Conservation (phyloP, 129 eudicot genomes). For the Tanacetum coccineum region DNA sequence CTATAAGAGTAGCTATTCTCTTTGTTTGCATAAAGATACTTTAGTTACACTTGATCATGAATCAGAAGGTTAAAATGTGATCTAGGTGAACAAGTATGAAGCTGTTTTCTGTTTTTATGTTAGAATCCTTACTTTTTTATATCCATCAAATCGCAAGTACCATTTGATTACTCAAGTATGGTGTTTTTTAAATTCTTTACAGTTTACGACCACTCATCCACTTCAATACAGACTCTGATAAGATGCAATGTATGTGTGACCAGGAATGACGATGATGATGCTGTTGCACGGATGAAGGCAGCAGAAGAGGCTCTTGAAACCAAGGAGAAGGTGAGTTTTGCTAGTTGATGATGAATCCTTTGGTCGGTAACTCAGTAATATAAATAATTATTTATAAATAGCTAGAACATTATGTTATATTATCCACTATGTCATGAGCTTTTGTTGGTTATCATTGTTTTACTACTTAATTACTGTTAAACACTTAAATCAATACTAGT, state of each 20-base stretch:
- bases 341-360: slow-evolving; percentile 2
- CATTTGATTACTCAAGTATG: slow-evolving; percentile 4
- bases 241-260: slow-evolving; percentile 17
- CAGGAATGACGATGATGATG: slow-evolving; percentile 71
- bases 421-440: not conserved
- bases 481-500: not conserved
- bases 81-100: slow-evolving; percentile 13
- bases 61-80: too few species aligned
- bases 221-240: slow-evolving; percentile 15
- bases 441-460: too few species aligned
- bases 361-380: not conserved
- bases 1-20: not conserved
- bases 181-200: slow-evolving; percentile 8
- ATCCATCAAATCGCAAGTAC: not conserved
- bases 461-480: not conserved
- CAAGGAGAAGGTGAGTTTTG: slow-evolving; percentile 57
- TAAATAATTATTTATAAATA: not conserved
- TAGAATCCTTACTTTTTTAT: not conserved
- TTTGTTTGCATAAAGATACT: slow-evolving; percentile 11
- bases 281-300: slow-evolving; percentile 83
- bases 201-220: slow-evolving; percentile 8
- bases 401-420: not conserved
- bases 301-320: slow-evolving; percentile 75
- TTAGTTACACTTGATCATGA: slow-evolving; percentile 6
- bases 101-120: not conserved